Percentiles rank a stretch among this genome's conserved stretches.
These are phyloP conservation scores for Candolleomyces eurysporus DNA, from an alignment of 768 basidiomycete species.

Conservation along the genomic window DNA sequence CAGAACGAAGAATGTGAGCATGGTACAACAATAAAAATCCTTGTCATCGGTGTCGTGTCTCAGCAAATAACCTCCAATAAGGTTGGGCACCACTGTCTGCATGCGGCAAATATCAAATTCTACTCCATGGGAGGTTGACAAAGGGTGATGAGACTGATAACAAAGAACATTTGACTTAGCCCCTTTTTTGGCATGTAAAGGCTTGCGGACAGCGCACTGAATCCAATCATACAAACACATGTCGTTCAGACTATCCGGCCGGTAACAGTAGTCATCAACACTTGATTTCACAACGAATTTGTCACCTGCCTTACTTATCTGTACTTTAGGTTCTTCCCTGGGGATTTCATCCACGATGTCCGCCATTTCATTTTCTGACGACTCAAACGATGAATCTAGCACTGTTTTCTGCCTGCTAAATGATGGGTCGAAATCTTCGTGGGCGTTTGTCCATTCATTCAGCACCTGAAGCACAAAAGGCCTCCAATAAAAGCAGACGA, in stretches of 20 bases:
- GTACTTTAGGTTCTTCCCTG: background rate
- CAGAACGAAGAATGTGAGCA: background rate
- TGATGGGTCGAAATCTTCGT: too few species aligned
- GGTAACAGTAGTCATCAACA: background rate
- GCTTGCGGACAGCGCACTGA: background rate
- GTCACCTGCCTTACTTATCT: background rate
- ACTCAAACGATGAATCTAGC: background rate
- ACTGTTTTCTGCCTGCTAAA: background rate
- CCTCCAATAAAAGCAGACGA: slow-evolving; percentile 25
- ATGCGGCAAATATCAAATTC: background rate
- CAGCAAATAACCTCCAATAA: background rate
- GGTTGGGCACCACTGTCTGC: background rate
- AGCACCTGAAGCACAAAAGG: too few species aligned
- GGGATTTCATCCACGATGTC: background rate
- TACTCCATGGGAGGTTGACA: background rate
- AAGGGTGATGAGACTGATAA: background rate
- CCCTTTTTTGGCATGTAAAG: background rate
- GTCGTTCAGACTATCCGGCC: background rate
- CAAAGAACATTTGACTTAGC: background rate
- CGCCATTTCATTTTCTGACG: too few species aligned
- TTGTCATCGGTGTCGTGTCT: background rate
- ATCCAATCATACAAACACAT: background rate
- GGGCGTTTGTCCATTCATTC: too few species aligned
- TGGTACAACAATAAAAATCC: background rate
- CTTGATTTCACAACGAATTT: background rate